Conservation (phyloP, 306 rosid genomes). For the Lithocarpus polystachyus region DNA sequence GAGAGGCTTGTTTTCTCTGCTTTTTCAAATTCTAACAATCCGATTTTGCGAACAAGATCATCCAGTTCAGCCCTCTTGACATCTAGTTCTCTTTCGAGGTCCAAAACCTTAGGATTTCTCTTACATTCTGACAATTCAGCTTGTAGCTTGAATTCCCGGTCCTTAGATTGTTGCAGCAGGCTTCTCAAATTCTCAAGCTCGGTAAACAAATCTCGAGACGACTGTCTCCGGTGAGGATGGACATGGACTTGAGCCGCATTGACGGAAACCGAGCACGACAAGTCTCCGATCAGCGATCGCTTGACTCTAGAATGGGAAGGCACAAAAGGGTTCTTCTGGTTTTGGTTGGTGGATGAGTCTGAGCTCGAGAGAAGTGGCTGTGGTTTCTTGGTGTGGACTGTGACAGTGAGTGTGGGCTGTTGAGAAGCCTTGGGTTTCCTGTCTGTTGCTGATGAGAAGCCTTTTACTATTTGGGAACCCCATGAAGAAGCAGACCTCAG, state of each 20-base stretch:
- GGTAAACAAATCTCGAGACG: constrained; percentile 79
- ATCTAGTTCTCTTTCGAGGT: constrained; percentile 44
- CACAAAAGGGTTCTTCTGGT: constrained; percentile 45
- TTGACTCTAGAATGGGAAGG: constrained; percentile 69
- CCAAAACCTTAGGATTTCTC: constrained; percentile 40
- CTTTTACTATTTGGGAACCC: constrained; percentile 94
- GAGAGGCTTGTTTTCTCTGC: constrained; percentile 55
- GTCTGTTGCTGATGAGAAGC: constrained; percentile 53
- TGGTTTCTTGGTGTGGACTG: constrained; percentile 42
- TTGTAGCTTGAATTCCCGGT: constrained; percentile 74
- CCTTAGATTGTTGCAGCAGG: constrained; percentile 77
- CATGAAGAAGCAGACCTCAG: constrained; percentile 72
- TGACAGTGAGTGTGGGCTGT: constrained; percentile 10
- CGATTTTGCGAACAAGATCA: constrained; percentile 44
- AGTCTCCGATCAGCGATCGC: constrained; percentile 77
- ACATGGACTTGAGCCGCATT: constrained; percentile 60
- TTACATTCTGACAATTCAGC: constrained; percentile 63
- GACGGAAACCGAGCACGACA: constrained; percentile 47
- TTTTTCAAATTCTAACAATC: constrained; percentile 34
- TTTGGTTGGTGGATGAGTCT: constrained; percentile 21
- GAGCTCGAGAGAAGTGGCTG: constrained; percentile 36
- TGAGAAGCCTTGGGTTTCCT: constrained; percentile 45
- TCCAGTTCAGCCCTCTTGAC: constrained; percentile 47
- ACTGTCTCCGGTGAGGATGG: constrained; percentile 79
- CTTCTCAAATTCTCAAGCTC: constrained; percentile 87